A percentile compares a stretch with the other conserved stretches of the same genome.
Evolutionary conservation across 345 rosid species (phyloP).

Genomic region (Firmiana major): DNA sequence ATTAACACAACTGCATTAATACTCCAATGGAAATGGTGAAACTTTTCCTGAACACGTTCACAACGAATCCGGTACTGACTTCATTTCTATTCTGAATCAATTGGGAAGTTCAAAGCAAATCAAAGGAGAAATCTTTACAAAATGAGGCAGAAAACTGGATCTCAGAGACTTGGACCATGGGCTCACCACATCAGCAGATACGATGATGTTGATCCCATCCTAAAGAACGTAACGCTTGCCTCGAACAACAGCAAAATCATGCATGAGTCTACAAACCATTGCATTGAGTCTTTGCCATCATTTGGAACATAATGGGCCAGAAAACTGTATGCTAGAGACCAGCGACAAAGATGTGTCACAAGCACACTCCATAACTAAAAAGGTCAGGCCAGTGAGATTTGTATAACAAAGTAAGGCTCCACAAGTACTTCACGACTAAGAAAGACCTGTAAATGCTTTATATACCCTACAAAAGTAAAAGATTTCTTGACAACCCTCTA

Average conservation of each 20-base stretch:
- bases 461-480: neutral
- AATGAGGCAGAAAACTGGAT: constrained; percentile 17
- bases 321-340: neutral
- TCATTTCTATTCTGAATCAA: constrained; percentile 1
- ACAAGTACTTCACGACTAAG: neutral
- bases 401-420: neutral
- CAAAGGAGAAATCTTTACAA: neutral
- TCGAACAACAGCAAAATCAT: neutral
- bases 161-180: neutral
- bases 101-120: constrained; percentile 13
- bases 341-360: constrained; percentile 1
- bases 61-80: constrained; percentile 11
- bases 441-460: neutral
- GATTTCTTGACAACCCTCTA: constrained; percentile 10
- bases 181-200: constrained; percentile 10
- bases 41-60: constrained; percentile 9
- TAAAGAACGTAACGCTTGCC: constrained; percentile 16
- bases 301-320: constrained; percentile 6
- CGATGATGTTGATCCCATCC: constrained; percentile 6
- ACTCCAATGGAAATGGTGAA: constrained; percentile 3
- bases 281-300: neutral
- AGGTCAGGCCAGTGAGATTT: constrained; percentile 9
- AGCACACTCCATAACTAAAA: constrained; percentile 8
- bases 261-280: neutral
- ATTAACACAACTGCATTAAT: constrained; percentile 9